phyloP scores from a whole-genome alignment of 2,329 filamentous ascomycete genomes.

The Aureobasidium lini region DNA sequence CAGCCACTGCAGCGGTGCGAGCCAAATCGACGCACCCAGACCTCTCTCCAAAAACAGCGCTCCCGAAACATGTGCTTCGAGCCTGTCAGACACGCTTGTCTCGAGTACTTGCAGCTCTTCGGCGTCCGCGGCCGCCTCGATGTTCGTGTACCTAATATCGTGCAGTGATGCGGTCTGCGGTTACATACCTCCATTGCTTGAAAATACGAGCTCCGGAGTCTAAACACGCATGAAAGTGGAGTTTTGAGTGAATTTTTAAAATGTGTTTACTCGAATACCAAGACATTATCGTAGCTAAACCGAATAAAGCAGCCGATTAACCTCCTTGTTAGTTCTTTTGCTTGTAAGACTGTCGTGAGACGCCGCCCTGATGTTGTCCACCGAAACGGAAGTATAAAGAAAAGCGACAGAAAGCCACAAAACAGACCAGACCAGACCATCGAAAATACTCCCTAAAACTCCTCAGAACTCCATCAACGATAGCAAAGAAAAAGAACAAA shows the following conservation, averaged over 20 bases:
- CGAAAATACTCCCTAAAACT: background rate
- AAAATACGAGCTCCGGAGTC: background rate
- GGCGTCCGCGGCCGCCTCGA: background rate
- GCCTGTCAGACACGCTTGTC: background rate
- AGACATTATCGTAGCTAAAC: constrained; percentile 4
- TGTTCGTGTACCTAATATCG: no score
- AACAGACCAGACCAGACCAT: background rate
- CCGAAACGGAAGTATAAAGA: background rate
- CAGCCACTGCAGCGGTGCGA: background rate
- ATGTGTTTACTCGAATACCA: background rate
- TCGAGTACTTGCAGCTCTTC: background rate
- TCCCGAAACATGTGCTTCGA: background rate
- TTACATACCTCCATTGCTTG: no score
- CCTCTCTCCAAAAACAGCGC: background rate
- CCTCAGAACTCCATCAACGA: background rate
- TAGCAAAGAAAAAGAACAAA: background rate
- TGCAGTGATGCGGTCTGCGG: background rate
- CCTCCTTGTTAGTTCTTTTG: background rate
- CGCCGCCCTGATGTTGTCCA: background rate
- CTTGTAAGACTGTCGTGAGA: constrained; percentile 9
- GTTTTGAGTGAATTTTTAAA: background rate
- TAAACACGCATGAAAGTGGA: background rate
- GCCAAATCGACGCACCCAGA: constrained; percentile 7
- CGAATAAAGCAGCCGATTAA: background rate
- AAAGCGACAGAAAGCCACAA: background rate